Conservation (phyloP, 371 early-diverging fungal genomes). For the Zychaea mexicana region DNA sequence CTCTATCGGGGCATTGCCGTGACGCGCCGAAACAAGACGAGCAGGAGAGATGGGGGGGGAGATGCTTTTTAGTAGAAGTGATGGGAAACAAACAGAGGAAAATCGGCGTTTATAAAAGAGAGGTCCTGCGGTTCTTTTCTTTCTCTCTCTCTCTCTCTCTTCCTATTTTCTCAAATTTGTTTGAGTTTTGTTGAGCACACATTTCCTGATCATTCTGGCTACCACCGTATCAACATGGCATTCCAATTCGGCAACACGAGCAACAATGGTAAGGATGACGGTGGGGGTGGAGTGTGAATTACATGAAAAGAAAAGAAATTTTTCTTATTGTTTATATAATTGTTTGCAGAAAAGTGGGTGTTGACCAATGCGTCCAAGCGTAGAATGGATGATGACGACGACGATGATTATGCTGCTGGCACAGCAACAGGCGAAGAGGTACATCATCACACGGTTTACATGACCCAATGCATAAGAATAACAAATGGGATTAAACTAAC, state of each 20-base stretch:
- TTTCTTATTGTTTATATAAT: neutral
- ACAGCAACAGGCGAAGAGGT: slow-evolving; percentile 4
- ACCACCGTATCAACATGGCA: slow-evolving; percentile 11
- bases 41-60: no score
- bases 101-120: slow-evolving; percentile 8
- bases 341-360: neutral
- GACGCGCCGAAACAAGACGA: no score
- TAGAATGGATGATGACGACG: slow-evolving; percentile 33
- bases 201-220: neutral
- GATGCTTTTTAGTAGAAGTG: no score
- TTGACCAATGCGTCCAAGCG: slow-evolving; percentile 15
- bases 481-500: no score
- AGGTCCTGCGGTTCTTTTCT: neutral
- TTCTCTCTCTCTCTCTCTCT: no score
- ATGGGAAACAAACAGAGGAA: no score
- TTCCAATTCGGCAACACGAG: slow-evolving; percentile 27
- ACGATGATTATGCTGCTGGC: neutral
- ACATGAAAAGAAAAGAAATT: neutral
- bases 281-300: slow-evolving; percentile 6
- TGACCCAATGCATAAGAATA: neutral
- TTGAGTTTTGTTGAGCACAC: neutral
- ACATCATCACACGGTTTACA: neutral
- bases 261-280: slow-evolving; percentile 14
- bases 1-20: no score
- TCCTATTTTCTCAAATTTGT: no score